Base-by-base conservation (phyloP, 148 eudicot genomes). In the Drosera capensis region DNA sequence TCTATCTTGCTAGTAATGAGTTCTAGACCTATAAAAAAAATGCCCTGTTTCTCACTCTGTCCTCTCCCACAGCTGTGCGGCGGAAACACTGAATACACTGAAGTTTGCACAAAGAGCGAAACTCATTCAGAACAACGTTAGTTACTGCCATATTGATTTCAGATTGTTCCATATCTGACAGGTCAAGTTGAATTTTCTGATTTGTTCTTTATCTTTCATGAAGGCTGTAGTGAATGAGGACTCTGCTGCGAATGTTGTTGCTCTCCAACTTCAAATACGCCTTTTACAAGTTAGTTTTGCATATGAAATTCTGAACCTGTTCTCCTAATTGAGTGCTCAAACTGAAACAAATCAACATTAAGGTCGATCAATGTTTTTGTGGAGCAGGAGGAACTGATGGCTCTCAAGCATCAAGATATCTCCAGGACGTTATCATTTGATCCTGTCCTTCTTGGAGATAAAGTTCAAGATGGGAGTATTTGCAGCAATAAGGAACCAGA, bases 51-150 rank as follows among this genome's bases (percentile, higher is more conserved):
- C 22, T 7, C 9, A 7, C 1, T 7, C 23, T 43, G 40, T 7
- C 20, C 38, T 43, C 30, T 12, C 5, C 19, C 57, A 64, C 71
- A 78, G 85, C 40, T 68, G 80, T 42, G 71, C 77, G 49, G 65
- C 58, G 53, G 85, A 78, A 68, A 78, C 85, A 38, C 54, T 78
- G 49, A 78, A 80, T 55, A 73, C 80, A 45, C 62, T 78, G 53
- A 78, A 74, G 72, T 78, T 78, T 68, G 85, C 85, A 56, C 85
- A 78, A 63, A 80, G 85, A 55, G 85, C 85, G 36, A 78, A 78
- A 59, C 85, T 78, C 47, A 78, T 78, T 44, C 85, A 78, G 66
- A 78, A 78, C 63, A 74, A 78, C 71, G 85, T 90, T 74, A 71
- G 9, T 14, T 40, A 41, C 44, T 49, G 16, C 26, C 2, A 11